phyloP scores from a whole-genome alignment of 2,329 filamentous ascomycete species.

The Pseudopithomyces maydicus region DNA sequence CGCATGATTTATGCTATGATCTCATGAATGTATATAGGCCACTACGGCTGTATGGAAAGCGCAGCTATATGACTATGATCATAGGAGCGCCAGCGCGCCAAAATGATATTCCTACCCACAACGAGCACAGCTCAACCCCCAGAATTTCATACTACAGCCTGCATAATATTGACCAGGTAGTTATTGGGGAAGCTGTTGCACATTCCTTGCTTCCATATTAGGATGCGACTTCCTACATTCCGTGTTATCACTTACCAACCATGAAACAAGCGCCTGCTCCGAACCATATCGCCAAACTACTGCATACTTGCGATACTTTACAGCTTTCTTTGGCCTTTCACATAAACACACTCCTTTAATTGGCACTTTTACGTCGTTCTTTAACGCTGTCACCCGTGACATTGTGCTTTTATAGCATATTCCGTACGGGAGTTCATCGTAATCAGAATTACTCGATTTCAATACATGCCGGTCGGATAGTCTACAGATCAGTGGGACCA shows the following conservation, averaged over 20 bases:
- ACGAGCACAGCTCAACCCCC: too few species aligned
- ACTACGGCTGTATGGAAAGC: background rate
- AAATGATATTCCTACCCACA: background rate
- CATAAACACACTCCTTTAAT: slow-evolving; percentile 8
- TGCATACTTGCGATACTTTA: background rate
- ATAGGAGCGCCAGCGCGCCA: background rate
- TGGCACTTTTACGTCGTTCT: slow-evolving; percentile 6
- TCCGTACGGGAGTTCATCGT: background rate
- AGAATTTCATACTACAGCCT: too few species aligned
- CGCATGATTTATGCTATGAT: slow-evolving; percentile 1
- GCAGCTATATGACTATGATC: background rate
- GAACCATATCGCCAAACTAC: background rate
- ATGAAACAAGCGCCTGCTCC: background rate
- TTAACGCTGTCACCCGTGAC: background rate
- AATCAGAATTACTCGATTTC: background rate
- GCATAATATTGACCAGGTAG: too few species aligned
- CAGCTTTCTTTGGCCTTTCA: background rate
- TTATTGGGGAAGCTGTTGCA: too few species aligned
- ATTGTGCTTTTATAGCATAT: background rate
- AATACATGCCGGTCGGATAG: background rate
- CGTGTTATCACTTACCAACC: background rate
- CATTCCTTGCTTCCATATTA: background rate
- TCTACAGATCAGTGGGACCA: background rate
- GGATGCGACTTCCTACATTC: background rate
- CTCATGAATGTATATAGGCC: background rate